Evolutionary conservation across 176 grass and related monocot species (phyloP).

Genomic region (Oropetium thomaeum): DNA sequence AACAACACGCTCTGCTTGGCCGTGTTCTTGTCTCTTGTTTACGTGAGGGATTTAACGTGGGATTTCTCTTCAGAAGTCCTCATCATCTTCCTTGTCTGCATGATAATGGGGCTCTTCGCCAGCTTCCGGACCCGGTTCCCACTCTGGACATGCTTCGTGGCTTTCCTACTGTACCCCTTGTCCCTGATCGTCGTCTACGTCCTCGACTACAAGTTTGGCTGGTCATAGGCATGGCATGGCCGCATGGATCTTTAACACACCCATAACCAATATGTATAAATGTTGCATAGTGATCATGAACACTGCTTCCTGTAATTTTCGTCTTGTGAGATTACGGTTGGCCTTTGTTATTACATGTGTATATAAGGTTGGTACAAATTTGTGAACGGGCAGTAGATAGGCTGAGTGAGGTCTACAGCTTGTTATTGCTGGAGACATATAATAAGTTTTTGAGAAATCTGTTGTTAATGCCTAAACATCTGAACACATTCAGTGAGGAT

Average conservation of each 20-base stretch:
- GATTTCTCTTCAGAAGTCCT: constrained; percentile 84
- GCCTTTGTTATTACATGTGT: neutral
- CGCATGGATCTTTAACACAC: neutral
- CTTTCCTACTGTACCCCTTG: constrained; percentile 50
- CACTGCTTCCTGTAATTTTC: constrained; percentile 11
- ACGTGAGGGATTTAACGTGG: constrained; percentile 59
- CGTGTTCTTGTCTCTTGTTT: constrained; percentile 72
- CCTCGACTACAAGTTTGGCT: constrained; percentile 69
- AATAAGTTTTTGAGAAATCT: neutral
- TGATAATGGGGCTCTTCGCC: constrained; percentile 78
- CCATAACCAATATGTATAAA: neutral
- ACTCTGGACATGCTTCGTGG: constrained; percentile 73
- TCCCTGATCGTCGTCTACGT: constrained; percentile 67
- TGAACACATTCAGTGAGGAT: too few species aligned
- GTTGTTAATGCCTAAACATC: too few species aligned
- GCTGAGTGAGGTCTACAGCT: neutral
- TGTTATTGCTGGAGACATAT: neutral
- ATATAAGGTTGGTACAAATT: neutral
- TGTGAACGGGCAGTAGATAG: neutral
- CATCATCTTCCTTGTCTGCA: constrained; percentile 65
- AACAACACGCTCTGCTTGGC: constrained; percentile 85
- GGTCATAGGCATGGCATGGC: constrained; percentile 44
- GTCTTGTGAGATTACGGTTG: neutral
- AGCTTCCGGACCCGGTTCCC: constrained; percentile 72
- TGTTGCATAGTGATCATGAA: neutral